These are phyloP conservation scores for Dactylellina sp. DNA, from an alignment of 2,329 filamentous ascomycete species.

Conservation along the genomic window DNA sequence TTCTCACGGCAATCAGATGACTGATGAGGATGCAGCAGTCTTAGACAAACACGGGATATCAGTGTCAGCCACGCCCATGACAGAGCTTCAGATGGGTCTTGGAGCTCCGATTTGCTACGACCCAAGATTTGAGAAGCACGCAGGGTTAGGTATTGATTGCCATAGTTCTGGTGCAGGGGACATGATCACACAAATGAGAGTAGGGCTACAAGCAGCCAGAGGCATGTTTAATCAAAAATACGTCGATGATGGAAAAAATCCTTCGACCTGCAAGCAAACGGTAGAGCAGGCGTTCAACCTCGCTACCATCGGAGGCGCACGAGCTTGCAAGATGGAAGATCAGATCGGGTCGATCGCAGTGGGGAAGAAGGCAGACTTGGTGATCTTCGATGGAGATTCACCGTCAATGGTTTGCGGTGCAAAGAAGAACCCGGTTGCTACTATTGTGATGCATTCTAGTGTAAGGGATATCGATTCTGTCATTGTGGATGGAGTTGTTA, in stretches of 20 bases:
- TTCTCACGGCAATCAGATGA: constrained; percentile 64
- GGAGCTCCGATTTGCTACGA: constrained; percentile 64
- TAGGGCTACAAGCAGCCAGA: constrained; percentile 62
- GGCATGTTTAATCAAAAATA: constrained; percentile 61
- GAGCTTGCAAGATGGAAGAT: constrained; percentile 64
- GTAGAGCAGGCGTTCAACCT: constrained; percentile 67
- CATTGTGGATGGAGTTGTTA: constrained; percentile 65
- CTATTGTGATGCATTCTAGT: constrained; percentile 65
- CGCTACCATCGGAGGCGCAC: constrained; percentile 66
- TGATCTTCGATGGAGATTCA: constrained; percentile 66
- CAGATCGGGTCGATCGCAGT: constrained; percentile 66
- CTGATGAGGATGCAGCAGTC: constrained; percentile 62
- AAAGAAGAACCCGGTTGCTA: constrained; percentile 65
- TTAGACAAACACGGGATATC: constrained; percentile 63
- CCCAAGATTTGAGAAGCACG: constrained; percentile 60
- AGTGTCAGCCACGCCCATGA: constrained; percentile 67
- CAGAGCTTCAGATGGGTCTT: constrained; percentile 68
- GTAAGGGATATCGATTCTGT: constrained; percentile 65
- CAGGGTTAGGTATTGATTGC: constrained; percentile 63
- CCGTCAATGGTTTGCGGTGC: constrained; percentile 65
- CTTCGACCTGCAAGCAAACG: constrained; percentile 60
- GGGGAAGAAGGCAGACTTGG: constrained; percentile 67
- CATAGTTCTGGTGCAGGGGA: constrained; percentile 61
- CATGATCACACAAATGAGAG: constrained; percentile 62
- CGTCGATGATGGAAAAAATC: constrained; percentile 59